Base-by-base conservation (phyloP, 495 filamentous ascomycete species). In the Penicillium ucsense region DNA sequence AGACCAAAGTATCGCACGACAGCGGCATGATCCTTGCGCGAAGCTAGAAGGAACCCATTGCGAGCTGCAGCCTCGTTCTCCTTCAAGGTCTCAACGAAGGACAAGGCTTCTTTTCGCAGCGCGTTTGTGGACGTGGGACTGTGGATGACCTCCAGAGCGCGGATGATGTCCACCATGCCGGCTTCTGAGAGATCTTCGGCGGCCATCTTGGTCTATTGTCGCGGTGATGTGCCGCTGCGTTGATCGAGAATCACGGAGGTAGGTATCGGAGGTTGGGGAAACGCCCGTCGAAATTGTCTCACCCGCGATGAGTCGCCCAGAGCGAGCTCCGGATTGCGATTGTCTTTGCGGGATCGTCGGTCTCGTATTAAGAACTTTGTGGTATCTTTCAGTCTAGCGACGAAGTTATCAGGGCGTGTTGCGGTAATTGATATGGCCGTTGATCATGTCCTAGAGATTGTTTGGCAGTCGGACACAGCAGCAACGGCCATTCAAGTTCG, bases 1-100 rank as follows among this genome's bases (percentile, higher is more conserved):
- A 99, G 74, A 38, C 88, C 94, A 63, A 92, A 99, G 65, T 96
- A 89, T 52, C 92, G 85, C 37, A 97, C 85, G 34, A 91, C 76
- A 8, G 86, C 77, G 38, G 84, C 76, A 55, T 91, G 85, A 8
- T 75, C 65, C 50, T 73, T 73, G 60, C 85, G 83, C 45, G 77
- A 78, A 34, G 89, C 89, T 45, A 99, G 77, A 28, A 79, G 75
- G 64, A 85, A 94, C n/a, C 94, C 94, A 67, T 88, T 82, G 20
- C 80, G 81, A 9, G 89, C 88, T 0, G 90, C 89, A 45, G 87
- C 78, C 40, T 79, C 72, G 56, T 83, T 77, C 31, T 77, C 73
- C 65, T 95, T 95, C 50, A 90, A 74, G 11, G 83, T 65, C 59
- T 97, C 91, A 47, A 99, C 81, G 62, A 86, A 94, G 6, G 75